These are phyloP conservation scores for Candolleomyces eurysporus DNA, from an alignment of 768 basidiomycete genomes.

Conservation along the genomic window DNA sequence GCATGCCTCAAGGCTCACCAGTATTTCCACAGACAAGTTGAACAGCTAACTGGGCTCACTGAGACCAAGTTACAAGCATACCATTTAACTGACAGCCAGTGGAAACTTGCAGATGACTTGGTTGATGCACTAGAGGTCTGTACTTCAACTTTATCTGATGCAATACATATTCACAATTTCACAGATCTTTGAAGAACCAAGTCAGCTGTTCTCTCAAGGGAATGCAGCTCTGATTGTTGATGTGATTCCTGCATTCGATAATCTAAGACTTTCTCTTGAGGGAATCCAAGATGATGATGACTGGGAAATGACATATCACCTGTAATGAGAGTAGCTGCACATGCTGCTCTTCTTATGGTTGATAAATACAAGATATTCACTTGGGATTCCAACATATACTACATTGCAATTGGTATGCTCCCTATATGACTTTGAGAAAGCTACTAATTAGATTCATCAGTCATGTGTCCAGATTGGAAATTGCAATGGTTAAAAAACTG, in stretches of 20 bases:
- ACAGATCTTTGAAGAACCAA: constrained; percentile 23
- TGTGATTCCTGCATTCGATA: constrained; percentile 17
- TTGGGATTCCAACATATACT: constrained; percentile 13
- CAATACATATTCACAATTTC: neutral
- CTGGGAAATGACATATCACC: neutral
- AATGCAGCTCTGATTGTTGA: constrained; percentile 18
- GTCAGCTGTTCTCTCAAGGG: constrained; percentile 20
- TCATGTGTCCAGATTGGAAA: constrained; percentile 20
- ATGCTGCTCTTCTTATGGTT: constrained; percentile 13
- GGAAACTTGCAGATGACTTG: constrained; percentile 15
- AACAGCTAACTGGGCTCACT: constrained; percentile 13
- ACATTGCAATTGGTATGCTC: constrained; percentile 15
- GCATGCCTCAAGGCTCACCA: constrained; percentile 20
- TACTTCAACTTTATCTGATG: neutral
- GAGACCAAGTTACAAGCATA: constrained; percentile 14
- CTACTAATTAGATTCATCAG: constrained; percentile 5
- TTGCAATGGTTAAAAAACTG: constrained; percentile 16
- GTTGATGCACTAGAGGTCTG: constrained; percentile 16
- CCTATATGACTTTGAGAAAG: neutral
- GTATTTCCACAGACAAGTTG: constrained; percentile 16
- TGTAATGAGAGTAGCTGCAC: constrained; percentile 11
- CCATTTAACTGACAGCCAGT: constrained; percentile 9
- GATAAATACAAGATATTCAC: constrained; percentile 14
- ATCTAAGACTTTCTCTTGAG: constrained; percentile 10
- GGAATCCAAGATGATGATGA: constrained; percentile 10